Base-by-base conservation (phyloP, 352 stramenopile genomes). In the Phytopythium chamaehyphon region DNA sequence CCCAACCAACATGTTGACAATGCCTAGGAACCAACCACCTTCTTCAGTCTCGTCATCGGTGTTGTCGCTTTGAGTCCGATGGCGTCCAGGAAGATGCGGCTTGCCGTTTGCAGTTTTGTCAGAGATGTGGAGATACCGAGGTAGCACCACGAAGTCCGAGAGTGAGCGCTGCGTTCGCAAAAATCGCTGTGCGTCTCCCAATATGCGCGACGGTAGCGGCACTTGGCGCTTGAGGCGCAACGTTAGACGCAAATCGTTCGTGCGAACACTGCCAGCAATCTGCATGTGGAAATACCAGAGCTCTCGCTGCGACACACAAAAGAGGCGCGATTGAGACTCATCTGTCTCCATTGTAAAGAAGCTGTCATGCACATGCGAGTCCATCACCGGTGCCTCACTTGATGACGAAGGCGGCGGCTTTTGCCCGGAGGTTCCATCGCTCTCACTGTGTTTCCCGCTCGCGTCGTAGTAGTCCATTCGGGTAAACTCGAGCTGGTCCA, bases 291-390 rank as follows among this genome's bases (percentile, higher is more conserved):
- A 71, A 12, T 71, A 79, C 79, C 74, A 87, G 22, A 93, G 48
- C 55, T 88, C 71, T 14, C 51, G 64, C 19, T 59, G 66, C 1
- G 76, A 80, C 5, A 91, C 57, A 28, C 78, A 88, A 45, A 84
- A 90, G 3, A 87, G 43, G 31, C 77, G 71, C 6, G 62, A 56
- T 18, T 71, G 57, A 1, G 69, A 57, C n/a, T 74, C 69, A 36
- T 86, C 75, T 28, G 43, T 76, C 46, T 86, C 79, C 70, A 90
- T 79, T 11, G 73, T 64, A 31, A 66, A 64, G 26, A 88, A 74
- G 44, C 65, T 73, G 40, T 77, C 62, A 33, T 71, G 18, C 46
- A 52, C 46, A 6, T 43, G 31, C 33, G 46, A 33, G 46, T 52
- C 33, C 8, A 16, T 35, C 31, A 26, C 37, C 16, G n/a, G 8